Base-by-base conservation (phyloP, 768 basidiomycete species). In the Clitopilus passeckerianus region DNA sequence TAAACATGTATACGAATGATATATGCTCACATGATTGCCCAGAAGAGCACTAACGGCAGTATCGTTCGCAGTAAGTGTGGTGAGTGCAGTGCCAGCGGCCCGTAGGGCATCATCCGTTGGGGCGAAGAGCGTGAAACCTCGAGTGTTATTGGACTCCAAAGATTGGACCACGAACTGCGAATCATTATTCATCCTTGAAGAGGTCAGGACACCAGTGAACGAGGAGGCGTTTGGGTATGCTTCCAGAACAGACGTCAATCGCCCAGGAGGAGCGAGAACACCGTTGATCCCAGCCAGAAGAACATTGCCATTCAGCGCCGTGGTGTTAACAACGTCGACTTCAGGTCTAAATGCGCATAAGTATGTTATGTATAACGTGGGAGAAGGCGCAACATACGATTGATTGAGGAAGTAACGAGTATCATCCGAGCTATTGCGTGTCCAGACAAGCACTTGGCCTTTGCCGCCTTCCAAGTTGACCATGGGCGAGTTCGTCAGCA, bases 71-170 rank as follows among this genome's bases (percentile, higher is more conserved):
- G 71, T 61, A 58, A 78, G 61, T 34, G 72, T 57, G 30, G 74
- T 41, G 54, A 77, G 63, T 2, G 66, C 59, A 44, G 75, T 68
- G 30, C 73, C 70, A 0, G 75, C 73, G 0, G 72, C 68, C 37
- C 66, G 66, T 33, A 89, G 57, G 6, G 83, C 87, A 5, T 70
- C 69, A 63, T 86, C 76, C 59, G 72, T 78, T 7, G 90, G 90
- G 3, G 85, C 81, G 66, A 91, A 90, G 41, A 90, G 62, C 0
- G 90, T 91, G 60, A 86, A 76, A 1, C 89, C 90, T 23, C 61
- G 68, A 0, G 79, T 64, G 15, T 37, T 70, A 1, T 70, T 65
- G 34, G 64, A 46, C 12, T 77, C 66, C 24, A 83, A 70, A 55
- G 69, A 50, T 57, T 77, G 61, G 41, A 50, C 20, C 46, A 50